phyloP scores from a whole-genome alignment of 371 early-diverging fungal genomes.

The Lichtheimia ornata region DNA sequence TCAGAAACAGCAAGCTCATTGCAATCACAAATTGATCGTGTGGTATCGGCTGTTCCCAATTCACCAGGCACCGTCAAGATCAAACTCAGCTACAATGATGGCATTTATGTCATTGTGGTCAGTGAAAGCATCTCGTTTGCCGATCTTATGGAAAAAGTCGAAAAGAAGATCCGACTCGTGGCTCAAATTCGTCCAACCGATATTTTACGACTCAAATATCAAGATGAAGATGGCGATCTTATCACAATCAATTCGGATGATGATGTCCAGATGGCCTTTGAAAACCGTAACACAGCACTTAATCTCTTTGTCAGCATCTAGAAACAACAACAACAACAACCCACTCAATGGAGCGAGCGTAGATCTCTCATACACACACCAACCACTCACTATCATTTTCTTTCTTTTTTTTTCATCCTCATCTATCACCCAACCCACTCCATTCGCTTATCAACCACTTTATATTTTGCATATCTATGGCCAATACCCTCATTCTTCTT shows the following conservation, averaged over 20 bases:
- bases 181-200: slow-evolving; percentile 54
- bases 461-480: background rate
- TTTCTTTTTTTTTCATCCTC: background rate
- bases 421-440: background rate
- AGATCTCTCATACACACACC: background rate
- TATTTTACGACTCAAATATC: slow-evolving; percentile 76
- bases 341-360: background rate
- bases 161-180: slow-evolving; percentile 84
- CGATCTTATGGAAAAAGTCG: slow-evolving; percentile 81
- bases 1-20: slow-evolving; percentile 18
- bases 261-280: slow-evolving; percentile 93
- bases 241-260: slow-evolving; percentile 88
- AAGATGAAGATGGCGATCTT: slow-evolving; percentile 91
- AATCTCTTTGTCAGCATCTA: slow-evolving; percentile 44
- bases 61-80: slow-evolving; percentile 60
- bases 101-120: slow-evolving; percentile 84
- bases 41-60: slow-evolving; percentile 18
- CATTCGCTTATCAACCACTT: background rate
- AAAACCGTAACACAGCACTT: slow-evolving; percentile 56
- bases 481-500: slow-evolving; percentile 13
- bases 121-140: slow-evolving; percentile 69
- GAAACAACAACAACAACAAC: background rate
- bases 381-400: background rate
- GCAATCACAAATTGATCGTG: slow-evolving; percentile 22
- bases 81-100: slow-evolving; percentile 84